These are phyloP conservation scores for Globomyces sp. DNA, from an alignment of 371 early-diverging fungal species.

Conservation along the genomic window DNA sequence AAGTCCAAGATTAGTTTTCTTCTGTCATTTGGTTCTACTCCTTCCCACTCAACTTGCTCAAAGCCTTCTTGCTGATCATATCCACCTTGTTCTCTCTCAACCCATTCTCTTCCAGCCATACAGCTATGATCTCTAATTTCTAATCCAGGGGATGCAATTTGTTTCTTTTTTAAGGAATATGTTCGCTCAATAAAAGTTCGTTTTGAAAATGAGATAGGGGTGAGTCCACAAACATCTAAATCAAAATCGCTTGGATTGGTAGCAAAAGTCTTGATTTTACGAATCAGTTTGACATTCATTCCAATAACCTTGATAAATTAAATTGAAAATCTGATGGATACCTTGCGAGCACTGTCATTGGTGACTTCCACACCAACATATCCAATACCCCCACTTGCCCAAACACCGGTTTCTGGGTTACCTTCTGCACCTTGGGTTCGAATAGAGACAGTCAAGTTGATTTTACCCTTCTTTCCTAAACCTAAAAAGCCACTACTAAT, in stretches of 20 bases:
- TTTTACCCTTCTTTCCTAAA: constrained; percentile 30
- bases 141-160: background rate
- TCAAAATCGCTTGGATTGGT: background rate
- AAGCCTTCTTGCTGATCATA: background rate
- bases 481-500: constrained; percentile 18
- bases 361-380: constrained; percentile 38
- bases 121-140: constrained; percentile 5
- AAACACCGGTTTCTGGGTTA: constrained; percentile 15
- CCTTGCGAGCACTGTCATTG: constrained; percentile 34
- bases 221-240: constrained; percentile 23
- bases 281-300: constrained; percentile 32
- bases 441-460: constrained; percentile 30
- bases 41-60: constrained; percentile 30
- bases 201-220: constrained; percentile 34
- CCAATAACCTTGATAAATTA: constrained; percentile 26
- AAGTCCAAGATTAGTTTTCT: constrained; percentile 32
- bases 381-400: constrained; percentile 37
- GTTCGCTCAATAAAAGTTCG: constrained; percentile 7
- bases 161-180: background rate
- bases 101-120: constrained; percentile 16
- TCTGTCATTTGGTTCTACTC: constrained; percentile 30
- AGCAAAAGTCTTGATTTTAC: constrained; percentile 42
- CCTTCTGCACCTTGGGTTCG: constrained; percentile 23
- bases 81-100: constrained; percentile 21
- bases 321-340: constrained; percentile 1